Evolutionary conservation across 148 eudicot species (phyloP).

Genomic region (Simmondsia chinensis): DNA sequence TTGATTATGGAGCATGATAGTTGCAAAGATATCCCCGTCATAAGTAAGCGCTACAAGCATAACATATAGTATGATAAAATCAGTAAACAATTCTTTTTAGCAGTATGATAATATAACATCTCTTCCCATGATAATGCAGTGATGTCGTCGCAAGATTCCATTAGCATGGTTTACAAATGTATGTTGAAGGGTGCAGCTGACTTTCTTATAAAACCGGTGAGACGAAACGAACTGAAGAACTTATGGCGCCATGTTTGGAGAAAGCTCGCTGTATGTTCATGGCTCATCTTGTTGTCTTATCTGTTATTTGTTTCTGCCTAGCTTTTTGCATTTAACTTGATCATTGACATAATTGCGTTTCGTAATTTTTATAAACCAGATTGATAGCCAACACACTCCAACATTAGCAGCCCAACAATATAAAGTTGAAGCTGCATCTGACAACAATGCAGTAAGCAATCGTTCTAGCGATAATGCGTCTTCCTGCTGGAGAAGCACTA

Average conservation of each 20-base stretch:
- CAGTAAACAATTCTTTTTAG: too few species aligned
- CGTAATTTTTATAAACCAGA: too few species aligned
- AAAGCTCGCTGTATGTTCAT: constrained; percentile 23
- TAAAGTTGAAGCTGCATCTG: constrained; percentile 16
- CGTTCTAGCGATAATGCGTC: constrained; percentile 19
- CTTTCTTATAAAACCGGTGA: constrained; percentile 55
- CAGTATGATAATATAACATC: constrained; percentile 1
- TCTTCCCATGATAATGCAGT: constrained; percentile 28
- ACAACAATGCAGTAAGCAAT: constrained; percentile 11
- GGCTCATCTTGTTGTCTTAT: not conserved
- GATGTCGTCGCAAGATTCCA: constrained; percentile 58
- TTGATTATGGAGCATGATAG: constrained; percentile 40
- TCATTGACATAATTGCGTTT: too few species aligned
- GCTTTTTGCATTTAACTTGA: too few species aligned
- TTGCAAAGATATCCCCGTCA: constrained; percentile 48
- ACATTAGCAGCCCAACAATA: constrained; percentile 7
- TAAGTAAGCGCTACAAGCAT: constrained; percentile 27
- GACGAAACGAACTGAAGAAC: constrained; percentile 58
- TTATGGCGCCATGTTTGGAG: constrained; percentile 72
- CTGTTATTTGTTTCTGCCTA: not conserved
- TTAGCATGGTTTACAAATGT: constrained; percentile 46
- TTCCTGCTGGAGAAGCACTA: constrained; percentile 12
- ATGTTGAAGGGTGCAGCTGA: constrained; percentile 57
- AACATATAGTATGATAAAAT: not conserved
- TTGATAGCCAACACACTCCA: constrained; percentile 11